Base-by-base conservation (phyloP, 257 asterid species). In the Ligustrum vulgare region DNA sequence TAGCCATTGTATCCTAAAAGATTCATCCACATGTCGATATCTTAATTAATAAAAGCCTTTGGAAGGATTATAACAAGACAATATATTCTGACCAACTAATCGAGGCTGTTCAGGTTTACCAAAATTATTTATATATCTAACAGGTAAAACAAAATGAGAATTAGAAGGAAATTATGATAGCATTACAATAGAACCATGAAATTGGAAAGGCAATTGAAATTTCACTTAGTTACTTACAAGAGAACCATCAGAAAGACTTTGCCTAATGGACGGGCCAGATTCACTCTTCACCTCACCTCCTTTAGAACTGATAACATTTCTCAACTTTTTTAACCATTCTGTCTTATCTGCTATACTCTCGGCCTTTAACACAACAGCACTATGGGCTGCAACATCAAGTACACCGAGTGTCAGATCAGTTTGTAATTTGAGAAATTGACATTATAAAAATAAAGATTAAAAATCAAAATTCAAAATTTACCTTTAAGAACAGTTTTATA, bases 401-500 rank as follows among this genome's bases (percentile, higher is more conserved):
- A 45, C 11, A 67, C 63, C 41, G 49, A 58, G 32, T 54, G 72
- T 82, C 62, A 74, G 73, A 51, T 72, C 36, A 45, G 25, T 45
- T 66, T 8, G 33, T 62, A 67, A 25, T 23, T 45, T 45, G 18
- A 64, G 45, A 74, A 63, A 70, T 66, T 28, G 62, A 78, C 73
- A 34, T 45, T 45, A 41, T 22, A 68, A 49, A 47, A 62, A 35
- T 35, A 34, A 32, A 66, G 18, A 41, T 36, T 8, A 25, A 12
- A 8, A 25, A 60, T 18, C 6, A 76, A 2, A 37, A 63, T 68
- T 51, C n/a, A 49, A 3, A 35, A 73, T 2, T 13, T 77, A 91
- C 98, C 93, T 89, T 93, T 93, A 10, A 94, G 89, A 83, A 94
- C 95, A 54, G 98, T 94, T 82, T 94, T 94, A 75, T 94, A 94